phyloP scores from a whole-genome alignment of 2,329 filamentous ascomycete genomes.

The Trematosphaeria pertusa region DNA sequence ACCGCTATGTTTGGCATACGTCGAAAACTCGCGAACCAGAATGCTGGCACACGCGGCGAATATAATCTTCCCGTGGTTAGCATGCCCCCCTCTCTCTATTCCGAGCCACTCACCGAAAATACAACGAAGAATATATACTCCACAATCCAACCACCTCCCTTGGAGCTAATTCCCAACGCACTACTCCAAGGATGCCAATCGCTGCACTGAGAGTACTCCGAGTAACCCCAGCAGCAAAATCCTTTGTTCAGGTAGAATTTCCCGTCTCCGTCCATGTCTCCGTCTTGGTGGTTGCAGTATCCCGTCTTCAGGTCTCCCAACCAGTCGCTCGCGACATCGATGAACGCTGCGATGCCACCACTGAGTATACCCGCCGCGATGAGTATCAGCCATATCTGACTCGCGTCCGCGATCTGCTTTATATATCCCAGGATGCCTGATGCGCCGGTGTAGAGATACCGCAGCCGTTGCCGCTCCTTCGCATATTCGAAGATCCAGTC shows the following conservation, averaged over 20 bases:
- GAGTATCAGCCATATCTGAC: slow-evolving; percentile 90
- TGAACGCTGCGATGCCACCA: slow-evolving; percentile 83
- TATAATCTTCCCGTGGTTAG: slow-evolving; percentile 62
- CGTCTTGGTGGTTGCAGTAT: slow-evolving; percentile 77
- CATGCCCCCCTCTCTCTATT: neutral
- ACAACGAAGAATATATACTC: slow-evolving; percentile 87
- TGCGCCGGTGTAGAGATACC: slow-evolving; percentile 74
- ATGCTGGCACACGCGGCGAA: slow-evolving; percentile 81
- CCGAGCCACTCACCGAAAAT: slow-evolving; percentile 71
- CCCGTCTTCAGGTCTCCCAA: slow-evolving; percentile 90
- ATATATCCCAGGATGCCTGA: slow-evolving; percentile 76
- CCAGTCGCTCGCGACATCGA: slow-evolving; percentile 93
- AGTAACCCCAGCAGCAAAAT: slow-evolving; percentile 92
- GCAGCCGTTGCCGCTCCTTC: slow-evolving; percentile 87
- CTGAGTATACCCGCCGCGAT: slow-evolving; percentile 85
- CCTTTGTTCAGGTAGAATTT: slow-evolving; percentile 88
- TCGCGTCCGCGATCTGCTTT: slow-evolving; percentile 78
- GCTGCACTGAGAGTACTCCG: slow-evolving; percentile 76
- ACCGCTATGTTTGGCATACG: slow-evolving; percentile 91
- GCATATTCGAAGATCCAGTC: slow-evolving; percentile 99
- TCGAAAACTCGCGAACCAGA: slow-evolving; percentile 82
- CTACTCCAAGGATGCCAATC: slow-evolving; percentile 89
- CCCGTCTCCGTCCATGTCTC: slow-evolving; percentile 82
- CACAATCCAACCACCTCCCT: slow-evolving; percentile 76
- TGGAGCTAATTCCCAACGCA: slow-evolving; percentile 71